Evolutionary conservation across 176 grass and related monocot species (phyloP).

Genomic region (Oryza punctata): DNA sequence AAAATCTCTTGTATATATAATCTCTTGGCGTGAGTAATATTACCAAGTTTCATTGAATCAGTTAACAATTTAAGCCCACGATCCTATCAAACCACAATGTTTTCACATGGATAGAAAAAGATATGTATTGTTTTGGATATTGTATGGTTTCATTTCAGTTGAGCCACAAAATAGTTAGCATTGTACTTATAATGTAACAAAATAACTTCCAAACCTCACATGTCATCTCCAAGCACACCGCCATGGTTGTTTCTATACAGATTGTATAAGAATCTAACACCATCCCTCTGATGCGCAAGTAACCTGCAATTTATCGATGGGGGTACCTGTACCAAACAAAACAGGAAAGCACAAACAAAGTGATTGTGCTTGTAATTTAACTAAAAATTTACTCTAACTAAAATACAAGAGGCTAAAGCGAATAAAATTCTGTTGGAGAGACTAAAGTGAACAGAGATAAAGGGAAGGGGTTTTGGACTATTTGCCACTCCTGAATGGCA

Average conservation of each 20-base stretch:
- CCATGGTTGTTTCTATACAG: constrained; percentile 92
- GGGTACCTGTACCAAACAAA: constrained; percentile 62
- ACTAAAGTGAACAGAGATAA: too few species aligned
- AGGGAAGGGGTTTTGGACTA: too few species aligned
- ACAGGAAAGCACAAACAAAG: constrained; percentile 12
- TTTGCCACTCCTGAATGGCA: too few species aligned
- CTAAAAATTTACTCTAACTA: neutral
- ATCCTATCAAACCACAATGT: neutral
- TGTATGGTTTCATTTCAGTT: neutral
- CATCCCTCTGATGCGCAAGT: constrained; percentile 80
- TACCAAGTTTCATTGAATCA: too few species aligned
- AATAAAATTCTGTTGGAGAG: constrained; percentile 9
- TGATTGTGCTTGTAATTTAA: constrained; percentile 22
- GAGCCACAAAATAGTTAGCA: neutral
- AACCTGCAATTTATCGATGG: constrained; percentile 86
- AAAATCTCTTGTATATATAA: too few species aligned
- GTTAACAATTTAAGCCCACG: too few species aligned
- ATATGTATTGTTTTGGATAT: neutral
- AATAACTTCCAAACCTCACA: constrained; percentile 57
- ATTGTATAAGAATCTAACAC: constrained; percentile 84
- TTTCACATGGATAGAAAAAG: neutral
- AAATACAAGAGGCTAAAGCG: neutral
- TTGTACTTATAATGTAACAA: neutral
- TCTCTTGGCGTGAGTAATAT: too few species aligned
- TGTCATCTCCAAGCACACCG: constrained; percentile 95